phyloP scores from a whole-genome alignment of 75 land plant genomes.

The Pinus albicaulis region DNA sequence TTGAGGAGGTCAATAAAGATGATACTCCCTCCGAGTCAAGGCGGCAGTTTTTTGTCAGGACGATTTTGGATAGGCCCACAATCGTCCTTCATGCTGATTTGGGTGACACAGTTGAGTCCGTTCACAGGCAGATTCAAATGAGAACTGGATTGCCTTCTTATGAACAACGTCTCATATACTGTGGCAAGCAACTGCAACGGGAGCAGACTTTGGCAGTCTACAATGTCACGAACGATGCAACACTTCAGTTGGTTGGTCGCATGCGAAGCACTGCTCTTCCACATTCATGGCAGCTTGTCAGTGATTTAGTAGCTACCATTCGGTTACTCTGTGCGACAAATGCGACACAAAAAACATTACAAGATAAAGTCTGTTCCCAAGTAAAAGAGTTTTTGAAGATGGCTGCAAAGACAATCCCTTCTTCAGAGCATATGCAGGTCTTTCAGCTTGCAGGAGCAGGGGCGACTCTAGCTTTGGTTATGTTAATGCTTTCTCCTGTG shows the following conservation, averaged over 20 bases:
- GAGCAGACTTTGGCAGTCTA: conserved; percentile 66
- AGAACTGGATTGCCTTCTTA: conserved; percentile 63
- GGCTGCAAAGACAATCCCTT: conserved; percentile 28
- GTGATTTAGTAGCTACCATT: conserved; percentile 57
- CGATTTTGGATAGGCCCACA: conserved; percentile 45
- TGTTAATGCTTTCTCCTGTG: conserved; percentile 48
- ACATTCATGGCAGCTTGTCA: conserved; percentile 66
- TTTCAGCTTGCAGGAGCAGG: conserved; percentile 44
- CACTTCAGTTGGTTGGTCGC: conserved; percentile 67
- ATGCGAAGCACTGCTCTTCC: conserved; percentile 79
- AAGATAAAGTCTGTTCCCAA: conserved; percentile 12
- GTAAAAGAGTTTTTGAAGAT: conserved; percentile 52
- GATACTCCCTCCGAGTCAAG: background rate
- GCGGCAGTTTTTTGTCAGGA: conserved; percentile 75
- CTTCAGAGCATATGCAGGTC: conserved; percentile 59
- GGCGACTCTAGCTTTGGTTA: conserved; percentile 66
- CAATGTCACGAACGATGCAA: conserved; percentile 53
- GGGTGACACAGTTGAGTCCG: conserved; percentile 55
- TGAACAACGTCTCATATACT: conserved; percentile 77
- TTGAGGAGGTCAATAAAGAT: background rate
- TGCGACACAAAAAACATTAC: background rate
- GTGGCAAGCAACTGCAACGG: conserved; percentile 74
- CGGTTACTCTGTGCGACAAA: conserved; percentile 18
- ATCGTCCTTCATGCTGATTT: conserved; percentile 59
- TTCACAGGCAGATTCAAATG: conserved; percentile 48